Evolutionary conservation across 2,329 filamentous ascomycete genomes (phyloP), one percentile per base, ranked within the genome.

Genomic region (Escovopsis sp.): DNA sequence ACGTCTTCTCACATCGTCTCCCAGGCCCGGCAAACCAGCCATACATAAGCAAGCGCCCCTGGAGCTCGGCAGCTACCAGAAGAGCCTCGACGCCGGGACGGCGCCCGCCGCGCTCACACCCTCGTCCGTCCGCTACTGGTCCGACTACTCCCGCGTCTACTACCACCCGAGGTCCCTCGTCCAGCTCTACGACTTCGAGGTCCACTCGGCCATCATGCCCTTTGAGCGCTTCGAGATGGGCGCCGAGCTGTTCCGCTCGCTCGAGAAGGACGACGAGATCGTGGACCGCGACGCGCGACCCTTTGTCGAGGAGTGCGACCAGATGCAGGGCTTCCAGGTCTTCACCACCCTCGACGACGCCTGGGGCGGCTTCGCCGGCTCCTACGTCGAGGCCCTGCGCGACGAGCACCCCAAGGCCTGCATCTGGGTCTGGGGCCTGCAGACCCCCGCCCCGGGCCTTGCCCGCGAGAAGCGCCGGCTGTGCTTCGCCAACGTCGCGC

Each of bases 231-330:
- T 94, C 53, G 82, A 91, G 58, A 79, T 77, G 43, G 87, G 87
- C 10, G 77, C 81, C 49, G 82, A 88, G 38, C 70, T 95, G 6
- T 94, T 88, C 50, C 64, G 66, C 18, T 69, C 70, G 3, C 66
- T 88, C 7, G 82, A 89, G 58, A 78, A 75, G 54, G 86, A 94
- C 53, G 77, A 88, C 50, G 89, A 95, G 53, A 61, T 96, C 5
- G 66, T 95, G 4, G 91, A 98, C 57, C 75, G 88, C n/a, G 89
- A 98, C 58, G 66, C 95, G 49, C 72, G 91, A 33, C 80, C 80
- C 0, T 95, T 95, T 57, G 76, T 81, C 3, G 91, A 98, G 63
- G 91, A 96, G 62, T 91, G 87, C 49, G 91, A 98, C 59, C 80
- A 86, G 43, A 72, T 96, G 64, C 88, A 95, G 60, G 89, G 82